Evolutionary conservation across 1,284 basidiomycete species (phyloP).

Genomic region (Ganoderma lucidum): DNA sequence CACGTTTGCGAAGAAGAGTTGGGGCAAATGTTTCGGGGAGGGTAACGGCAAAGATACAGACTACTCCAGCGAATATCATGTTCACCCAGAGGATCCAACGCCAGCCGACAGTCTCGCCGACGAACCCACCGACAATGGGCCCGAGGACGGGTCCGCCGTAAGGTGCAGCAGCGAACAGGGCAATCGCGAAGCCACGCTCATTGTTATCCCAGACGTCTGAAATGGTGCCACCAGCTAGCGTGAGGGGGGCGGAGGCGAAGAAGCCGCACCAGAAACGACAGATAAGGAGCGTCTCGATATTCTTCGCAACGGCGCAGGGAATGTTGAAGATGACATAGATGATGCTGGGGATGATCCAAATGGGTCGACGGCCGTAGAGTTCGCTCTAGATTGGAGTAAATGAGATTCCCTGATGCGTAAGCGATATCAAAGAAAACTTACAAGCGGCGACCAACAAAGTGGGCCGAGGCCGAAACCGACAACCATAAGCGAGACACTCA

Average conservation of each 20-base stretch:
- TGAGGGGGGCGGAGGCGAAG: constrained; percentile 72
- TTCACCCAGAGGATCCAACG: constrained; percentile 54
- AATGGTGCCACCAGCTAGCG: constrained; percentile 69
- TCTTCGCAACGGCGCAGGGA: constrained; percentile 55
- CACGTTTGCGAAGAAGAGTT: constrained; percentile 50
- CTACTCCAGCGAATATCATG: constrained; percentile 63
- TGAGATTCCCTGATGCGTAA: background rate
- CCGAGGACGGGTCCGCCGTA: constrained; percentile 74
- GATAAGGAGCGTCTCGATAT: constrained; percentile 69
- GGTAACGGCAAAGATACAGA: constrained; percentile 44
- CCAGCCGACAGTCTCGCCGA: constrained; percentile 53
- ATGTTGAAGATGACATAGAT: constrained; percentile 53
- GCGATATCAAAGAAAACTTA: constrained; percentile 49
- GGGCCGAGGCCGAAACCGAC: constrained; percentile 63
- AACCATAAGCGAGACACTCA: constrained; percentile 56
- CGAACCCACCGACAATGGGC: constrained; percentile 62
- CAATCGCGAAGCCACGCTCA: constrained; percentile 65
- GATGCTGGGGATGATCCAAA: constrained; percentile 56
- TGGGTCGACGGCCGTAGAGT: constrained; percentile 64
- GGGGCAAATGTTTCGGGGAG: constrained; percentile 71
- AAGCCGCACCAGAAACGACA: constrained; percentile 74
- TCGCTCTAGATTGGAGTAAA: constrained; percentile 49
- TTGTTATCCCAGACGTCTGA: constrained; percentile 74
- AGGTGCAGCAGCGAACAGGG: constrained; percentile 67
- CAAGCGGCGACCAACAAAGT: constrained; percentile 45